phyloP scores from a whole-genome alignment of 352 stramenopile species.

The Paralagenidium karlingii region DNA sequence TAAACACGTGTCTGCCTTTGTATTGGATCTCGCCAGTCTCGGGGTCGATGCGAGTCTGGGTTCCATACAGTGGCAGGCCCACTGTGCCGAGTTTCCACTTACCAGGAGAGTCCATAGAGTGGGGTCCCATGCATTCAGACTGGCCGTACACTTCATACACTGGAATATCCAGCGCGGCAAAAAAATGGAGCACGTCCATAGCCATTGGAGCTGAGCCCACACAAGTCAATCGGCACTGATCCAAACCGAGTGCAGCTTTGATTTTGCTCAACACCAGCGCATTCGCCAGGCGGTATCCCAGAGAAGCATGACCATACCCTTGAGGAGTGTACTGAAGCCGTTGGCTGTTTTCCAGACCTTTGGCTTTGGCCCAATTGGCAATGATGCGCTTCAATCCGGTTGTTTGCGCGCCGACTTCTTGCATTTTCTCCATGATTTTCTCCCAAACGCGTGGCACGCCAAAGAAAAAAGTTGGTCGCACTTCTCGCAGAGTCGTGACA shows the following conservation, averaged over 20 bases:
- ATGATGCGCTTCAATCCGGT: conserved; percentile 78
- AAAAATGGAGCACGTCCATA: conserved; percentile 65
- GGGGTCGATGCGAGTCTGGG: conserved; percentile 29
- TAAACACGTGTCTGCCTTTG: conserved; percentile 52
- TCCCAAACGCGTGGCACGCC: conserved; percentile 80
- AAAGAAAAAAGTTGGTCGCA: conserved; percentile 66
- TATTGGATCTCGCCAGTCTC: conserved; percentile 50
- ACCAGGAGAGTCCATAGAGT: conserved; percentile 44
- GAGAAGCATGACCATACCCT: conserved; percentile 24
- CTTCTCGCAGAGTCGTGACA: conserved; percentile 43
- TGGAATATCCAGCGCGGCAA: conserved; percentile 88
- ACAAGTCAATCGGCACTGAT: conserved; percentile 73
- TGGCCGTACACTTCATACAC: conserved; percentile 88
- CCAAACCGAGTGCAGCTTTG: conserved; percentile 59
- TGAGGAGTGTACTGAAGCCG: conserved; percentile 43
- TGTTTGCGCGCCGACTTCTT: conserved; percentile 33
- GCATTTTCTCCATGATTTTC: conserved; percentile 78
- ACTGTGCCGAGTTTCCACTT: conserved; percentile 84
- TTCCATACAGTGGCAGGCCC: conserved; percentile 45
- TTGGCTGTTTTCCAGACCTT: conserved; percentile 36
- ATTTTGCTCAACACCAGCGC: conserved; percentile 73
- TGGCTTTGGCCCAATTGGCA: conserved; percentile 71
- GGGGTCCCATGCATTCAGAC: conserved; percentile 84
- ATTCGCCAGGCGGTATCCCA: conserved; percentile 75
- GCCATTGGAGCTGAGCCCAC: conserved; percentile 64